These are phyloP conservation scores for Kwoniella sp. DNA, from an alignment of 768 basidiomycete species.

Conservation along the genomic window DNA sequence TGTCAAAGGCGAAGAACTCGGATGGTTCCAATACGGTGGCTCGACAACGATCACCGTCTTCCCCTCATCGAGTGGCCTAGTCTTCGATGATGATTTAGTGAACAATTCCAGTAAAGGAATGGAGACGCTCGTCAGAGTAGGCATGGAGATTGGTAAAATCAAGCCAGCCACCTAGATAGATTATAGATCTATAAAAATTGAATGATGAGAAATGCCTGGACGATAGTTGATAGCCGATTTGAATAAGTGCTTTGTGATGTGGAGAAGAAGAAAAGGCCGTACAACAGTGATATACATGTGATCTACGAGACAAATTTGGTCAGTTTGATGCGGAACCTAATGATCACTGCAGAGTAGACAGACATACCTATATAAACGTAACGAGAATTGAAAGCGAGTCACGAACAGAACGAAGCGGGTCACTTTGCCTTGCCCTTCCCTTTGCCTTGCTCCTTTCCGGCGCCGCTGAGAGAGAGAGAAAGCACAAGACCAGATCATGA, in stretches of 20 bases:
- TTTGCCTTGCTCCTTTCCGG: slow-evolving; percentile 34
- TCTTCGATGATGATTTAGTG: slow-evolving; percentile 65
- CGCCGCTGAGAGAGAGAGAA: slow-evolving; percentile 23
- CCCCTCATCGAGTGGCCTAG: slow-evolving; percentile 59
- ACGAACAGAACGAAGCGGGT: background rate
- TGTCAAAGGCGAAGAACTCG: slow-evolving; percentile 61
- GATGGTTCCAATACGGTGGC: slow-evolving; percentile 73
- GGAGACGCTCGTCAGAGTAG: slow-evolving; percentile 72
- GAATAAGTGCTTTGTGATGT: too few species aligned
- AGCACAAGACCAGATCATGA: background rate
- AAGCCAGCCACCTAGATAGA: background rate
- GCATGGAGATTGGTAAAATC: slow-evolving; percentile 54
- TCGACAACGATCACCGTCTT: slow-evolving; percentile 69
- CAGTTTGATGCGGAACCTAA: background rate
- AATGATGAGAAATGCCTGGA: background rate
- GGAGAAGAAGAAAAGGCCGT: background rate
- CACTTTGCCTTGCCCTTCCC: slow-evolving; percentile 40
- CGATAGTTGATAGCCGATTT: background rate
- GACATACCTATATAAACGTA: slow-evolving; percentile 9
- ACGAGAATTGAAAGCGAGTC: background rate
- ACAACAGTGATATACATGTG: slow-evolving; percentile 22
- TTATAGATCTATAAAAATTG: too few species aligned
- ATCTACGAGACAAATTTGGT: background rate
- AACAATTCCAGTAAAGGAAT: slow-evolving; percentile 61
- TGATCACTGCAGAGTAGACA: too few species aligned